Base-by-base conservation (phyloP, 75 land plant genomes). In the Selaginella moellendorffii region DNA sequence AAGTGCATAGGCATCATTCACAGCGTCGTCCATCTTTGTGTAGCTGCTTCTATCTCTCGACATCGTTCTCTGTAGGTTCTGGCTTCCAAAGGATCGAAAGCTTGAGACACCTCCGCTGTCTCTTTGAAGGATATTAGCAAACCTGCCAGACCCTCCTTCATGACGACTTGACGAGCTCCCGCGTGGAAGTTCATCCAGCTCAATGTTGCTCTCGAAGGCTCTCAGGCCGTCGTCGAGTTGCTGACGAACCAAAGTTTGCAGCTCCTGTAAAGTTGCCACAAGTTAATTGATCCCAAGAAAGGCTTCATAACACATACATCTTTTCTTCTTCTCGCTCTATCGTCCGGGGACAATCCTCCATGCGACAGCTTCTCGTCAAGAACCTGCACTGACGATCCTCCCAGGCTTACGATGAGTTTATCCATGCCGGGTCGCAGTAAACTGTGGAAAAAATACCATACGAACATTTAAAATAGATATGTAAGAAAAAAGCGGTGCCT, bases 231-330 rank as follows among this genome's bases (percentile, higher is more conserved):
- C 63, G 2, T 1, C 0, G 19, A 69, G 64, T 46, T 69, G 54
- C 30, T 29, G 68, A 25, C 36, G 0, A 18, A 70, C 54, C 2
- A 70, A 31, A 53, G 2, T 29, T 27, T 63, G 28, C 21, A 30
- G 36, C 28, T 65, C 72, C 72, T 69, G 71, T 1, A 42, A 5
- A 36, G 14, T 36, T 5, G 5, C 5, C 14, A 36, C 46, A 5
- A 36, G 46, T 36, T 36, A 36, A 36, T 36, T 36, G 14, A 5
- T 36, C 46, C 5, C 5, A 36, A 14, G 5, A 36, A 36, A 5
- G 14, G 5, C 46, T 36, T 36, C 46, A 14, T 36, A 36, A 36
- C 5, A 36, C 14, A 36, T 36, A 36, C 46, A 36, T 14, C 14
- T 36, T 14, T 36, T 14, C 46, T 5, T 36, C 46, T 36, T 14